A percentile compares a stretch with the other conserved stretches of the same genome.
Evolutionary conservation across 192 early-diverging fungal species (phyloP).

Genomic region (Chytriomyces confervae): DNA sequence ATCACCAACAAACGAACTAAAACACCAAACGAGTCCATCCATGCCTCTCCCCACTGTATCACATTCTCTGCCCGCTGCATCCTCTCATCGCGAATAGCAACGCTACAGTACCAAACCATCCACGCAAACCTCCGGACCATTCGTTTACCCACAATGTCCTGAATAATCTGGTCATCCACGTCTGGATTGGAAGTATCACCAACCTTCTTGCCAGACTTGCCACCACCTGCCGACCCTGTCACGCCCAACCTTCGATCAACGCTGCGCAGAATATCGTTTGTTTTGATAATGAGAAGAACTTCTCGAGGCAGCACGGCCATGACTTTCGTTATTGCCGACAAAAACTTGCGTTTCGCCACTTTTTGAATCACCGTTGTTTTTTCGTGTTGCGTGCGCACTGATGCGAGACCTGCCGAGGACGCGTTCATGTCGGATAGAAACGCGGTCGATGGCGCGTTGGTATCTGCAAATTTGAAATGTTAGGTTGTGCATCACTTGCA

Average conservation of each 20-base stretch:
- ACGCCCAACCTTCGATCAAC: conserved; percentile 56
- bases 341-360: conserved; percentile 59
- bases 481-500: too few relatives aligned
- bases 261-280: conserved; percentile 84
- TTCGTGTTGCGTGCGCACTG: conserved; percentile 54
- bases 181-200: not conserved
- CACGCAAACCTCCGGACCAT: conserved; percentile 28
- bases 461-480: too few relatives aligned
- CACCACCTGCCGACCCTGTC: not conserved
- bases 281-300: conserved; percentile 88
- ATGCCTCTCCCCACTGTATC: not conserved
- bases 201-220: not conserved
- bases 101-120: conserved; percentile 25
- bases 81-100: conserved; percentile 22
- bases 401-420: conserved; percentile 38
- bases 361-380: conserved; percentile 58
- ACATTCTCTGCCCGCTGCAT: conserved; percentile 3
- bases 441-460: too few relatives aligned
- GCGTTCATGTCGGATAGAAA: not conserved
- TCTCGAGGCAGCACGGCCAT: conserved; percentile 81
- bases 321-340: conserved; percentile 78
- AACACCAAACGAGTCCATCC: conserved; percentile 25
- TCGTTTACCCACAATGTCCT: conserved; percentile 11
- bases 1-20: not conserved
- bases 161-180: not conserved